Evolutionary conservation across 2,329 filamentous ascomycete species (phyloP), one percentile per base, ranked within the genome.

Genomic region (Alternaria dauci): DNA sequence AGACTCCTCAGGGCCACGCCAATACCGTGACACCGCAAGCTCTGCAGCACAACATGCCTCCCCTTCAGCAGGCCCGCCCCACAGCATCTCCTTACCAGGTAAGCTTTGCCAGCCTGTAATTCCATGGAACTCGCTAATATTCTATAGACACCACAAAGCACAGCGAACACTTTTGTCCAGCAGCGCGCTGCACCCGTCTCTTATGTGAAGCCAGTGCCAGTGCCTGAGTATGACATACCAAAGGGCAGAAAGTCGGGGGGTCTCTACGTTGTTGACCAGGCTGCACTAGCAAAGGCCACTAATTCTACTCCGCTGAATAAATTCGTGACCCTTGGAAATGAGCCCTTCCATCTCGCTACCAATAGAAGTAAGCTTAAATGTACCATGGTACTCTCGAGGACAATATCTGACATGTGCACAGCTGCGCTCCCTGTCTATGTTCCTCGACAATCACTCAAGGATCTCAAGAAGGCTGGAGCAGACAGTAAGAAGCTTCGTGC

Each of bases 401-500:
- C n/a, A 58, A 6, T 47, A 5, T 61, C 72, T 78, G 63, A 75
- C 62, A 28, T 12, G 12, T 46, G 20, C 58, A 46, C 67, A 79
- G 78, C 79, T 43, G 76, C 77, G 4, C 65, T 84, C 8, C 81
- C 82, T 1, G 60, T 75, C 16, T 82, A 82, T 58, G 73, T 73
- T 2, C 71, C 78, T 36, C 77, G 82, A 28, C 80, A 80, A 53
- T 84, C 82, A 16, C 74, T 80, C 44, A 83, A 81, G 48, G 82
- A 84, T 39, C 66, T 84, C 44, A 80, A 80, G 57, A 78, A 73
- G 55, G 70, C 79, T 12, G 81, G 79, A 26, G 77, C 75, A 4
- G 78, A 78, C 44, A 81, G 82, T 59, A 76, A 77, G 28, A 78
- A 76, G 48, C 69, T 83, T 16, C 69, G 73, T 28, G 69, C 72